Percentiles rank a stretch among this genome's conserved stretches.
phyloP scores from a whole-genome alignment of 1,284 basidiomycete species.

The Trichosporon sp. region DNA sequence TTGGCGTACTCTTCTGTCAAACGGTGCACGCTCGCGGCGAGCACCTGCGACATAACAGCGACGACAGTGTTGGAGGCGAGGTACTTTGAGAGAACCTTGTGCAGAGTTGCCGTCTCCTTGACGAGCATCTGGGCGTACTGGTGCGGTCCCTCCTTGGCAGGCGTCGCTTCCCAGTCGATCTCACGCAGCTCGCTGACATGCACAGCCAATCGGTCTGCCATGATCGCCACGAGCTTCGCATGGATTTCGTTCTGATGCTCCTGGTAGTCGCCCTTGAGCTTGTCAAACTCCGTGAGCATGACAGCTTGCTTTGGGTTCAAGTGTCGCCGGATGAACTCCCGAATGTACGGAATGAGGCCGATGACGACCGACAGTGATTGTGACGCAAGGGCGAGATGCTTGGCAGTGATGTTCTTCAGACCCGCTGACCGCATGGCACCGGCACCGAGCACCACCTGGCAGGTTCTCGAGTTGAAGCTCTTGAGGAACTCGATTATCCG shows the following conservation, averaged over 20 bases:
- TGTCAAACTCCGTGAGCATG: slow-evolving; percentile 97
- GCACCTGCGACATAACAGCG: slow-evolving; percentile 87
- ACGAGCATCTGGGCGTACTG: slow-evolving; percentile 83
- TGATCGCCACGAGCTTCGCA: slow-evolving; percentile 94
- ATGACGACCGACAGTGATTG: slow-evolving; percentile 92
- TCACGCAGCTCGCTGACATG: slow-evolving; percentile 62
- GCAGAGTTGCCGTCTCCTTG: slow-evolving; percentile 92
- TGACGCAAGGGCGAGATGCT: slow-evolving; percentile 91
- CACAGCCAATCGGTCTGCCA: slow-evolving; percentile 87
- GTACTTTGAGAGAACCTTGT: slow-evolving; percentile 93
- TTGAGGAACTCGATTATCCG: slow-evolving; percentile 93
- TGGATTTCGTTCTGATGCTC: slow-evolving; percentile 99
- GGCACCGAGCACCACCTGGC: slow-evolving; percentile 95
- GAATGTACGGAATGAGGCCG: slow-evolving; percentile 91
- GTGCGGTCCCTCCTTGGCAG: slow-evolving; percentile 54
- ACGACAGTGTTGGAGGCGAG: slow-evolving; percentile 71
- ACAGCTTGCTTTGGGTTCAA: slow-evolving; percentile 88
- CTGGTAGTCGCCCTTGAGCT: slow-evolving; percentile 95
- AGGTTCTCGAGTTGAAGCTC: slow-evolving; percentile 95
- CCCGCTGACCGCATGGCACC: slow-evolving; percentile 97
- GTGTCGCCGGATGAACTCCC: slow-evolving; percentile 89
- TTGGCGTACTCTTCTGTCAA: slow-evolving; percentile 76
- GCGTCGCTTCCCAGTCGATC: slow-evolving; percentile 69
- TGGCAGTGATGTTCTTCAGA: slow-evolving; percentile 96
- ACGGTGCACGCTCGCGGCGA: slow-evolving; percentile 82